Evolutionary conservation across 2,329 filamentous ascomycete genomes (phyloP), one percentile per base, ranked within the genome.

Genomic region (Coniella lustricola): DNA sequence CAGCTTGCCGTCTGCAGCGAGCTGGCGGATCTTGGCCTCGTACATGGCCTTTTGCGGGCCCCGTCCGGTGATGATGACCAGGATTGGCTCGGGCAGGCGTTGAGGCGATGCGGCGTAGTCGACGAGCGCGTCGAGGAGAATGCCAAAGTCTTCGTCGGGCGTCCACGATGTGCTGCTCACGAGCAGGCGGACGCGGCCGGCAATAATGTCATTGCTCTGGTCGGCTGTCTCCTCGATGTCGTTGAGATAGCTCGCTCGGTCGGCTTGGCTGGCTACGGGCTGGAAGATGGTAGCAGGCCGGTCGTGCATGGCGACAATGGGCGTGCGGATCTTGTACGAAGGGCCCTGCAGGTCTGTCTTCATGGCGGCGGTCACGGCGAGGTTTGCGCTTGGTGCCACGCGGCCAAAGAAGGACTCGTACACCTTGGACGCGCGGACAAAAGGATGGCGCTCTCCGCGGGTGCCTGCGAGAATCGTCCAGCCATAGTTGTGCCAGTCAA

Each of bases 401-500:
- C 77, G 77, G 42, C 87, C 85, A 35, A 95, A 79, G 13, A 75
- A 64, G 33, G 73, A 77, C 67, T 98, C 93, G 61, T 96, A 96
- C 61, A 75, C 74, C 54, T 81, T 82, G 20, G 91, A 87, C 8
- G 94, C 62, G 22, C 69, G 74, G 8, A 96, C 89, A n/a, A 96
- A 76, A 0, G 84, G 85, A 60, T 94, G 87, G 5, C 62, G 65
- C 2, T 68, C 55, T 35, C 79, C 74, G 20, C 72, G 68, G 42
- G 76, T 79, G 41, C 77, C 73, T 4, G 77, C 86, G 3, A 98
- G 79, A 58, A 98, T 95, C 8, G 89, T 91, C 75, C 91, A 95
- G 57, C 91, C 93, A 66, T 96, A 97, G 67, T 98, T 98, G 72
- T 98, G 93, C 93, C 93, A 98, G 71, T 98, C 93, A 48, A 97